Evolutionary conservation across 176 grass and related monocot genomes (phyloP).

Genomic region (Lolium rigidum): DNA sequence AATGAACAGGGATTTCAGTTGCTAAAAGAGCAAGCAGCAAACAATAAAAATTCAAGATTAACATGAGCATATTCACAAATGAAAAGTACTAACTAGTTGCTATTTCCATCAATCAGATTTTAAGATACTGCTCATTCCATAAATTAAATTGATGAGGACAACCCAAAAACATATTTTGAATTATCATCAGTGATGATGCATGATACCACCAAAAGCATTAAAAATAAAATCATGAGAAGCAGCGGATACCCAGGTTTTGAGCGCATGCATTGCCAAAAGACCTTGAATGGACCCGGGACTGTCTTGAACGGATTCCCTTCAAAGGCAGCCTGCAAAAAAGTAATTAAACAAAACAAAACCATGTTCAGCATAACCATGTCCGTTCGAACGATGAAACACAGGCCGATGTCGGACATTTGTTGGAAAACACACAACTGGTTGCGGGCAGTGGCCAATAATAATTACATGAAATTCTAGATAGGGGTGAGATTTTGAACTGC

Average conservation of each 20-base stretch:
- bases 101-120: neutral
- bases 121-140: neutral
- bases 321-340: constrained; percentile 75
- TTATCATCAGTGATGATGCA: neutral
- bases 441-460: neutral
- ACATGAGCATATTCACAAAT: neutral
- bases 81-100: neutral
- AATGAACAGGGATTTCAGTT: neutral
- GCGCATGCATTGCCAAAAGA: constrained; percentile 87
- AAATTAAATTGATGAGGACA: neutral
- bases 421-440: neutral
- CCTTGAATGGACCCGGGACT: constrained; percentile 88
- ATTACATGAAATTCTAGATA: neutral
- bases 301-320: constrained; percentile 97
- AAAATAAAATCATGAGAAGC: constrained; percentile 15
- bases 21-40: neutral
- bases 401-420: neutral
- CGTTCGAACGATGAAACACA: constrained; percentile 2
- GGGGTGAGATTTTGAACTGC: neutral
- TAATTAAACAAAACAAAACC: neutral
- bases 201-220: neutral
- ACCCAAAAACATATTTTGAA: neutral
- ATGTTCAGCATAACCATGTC: constrained; percentile 15
- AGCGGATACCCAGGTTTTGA: constrained; percentile 74
- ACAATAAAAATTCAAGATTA: neutral